Evolutionary conservation across 2,329 filamentous ascomycete genomes (phyloP).

Genomic region (Stemphylium lycopersici): DNA sequence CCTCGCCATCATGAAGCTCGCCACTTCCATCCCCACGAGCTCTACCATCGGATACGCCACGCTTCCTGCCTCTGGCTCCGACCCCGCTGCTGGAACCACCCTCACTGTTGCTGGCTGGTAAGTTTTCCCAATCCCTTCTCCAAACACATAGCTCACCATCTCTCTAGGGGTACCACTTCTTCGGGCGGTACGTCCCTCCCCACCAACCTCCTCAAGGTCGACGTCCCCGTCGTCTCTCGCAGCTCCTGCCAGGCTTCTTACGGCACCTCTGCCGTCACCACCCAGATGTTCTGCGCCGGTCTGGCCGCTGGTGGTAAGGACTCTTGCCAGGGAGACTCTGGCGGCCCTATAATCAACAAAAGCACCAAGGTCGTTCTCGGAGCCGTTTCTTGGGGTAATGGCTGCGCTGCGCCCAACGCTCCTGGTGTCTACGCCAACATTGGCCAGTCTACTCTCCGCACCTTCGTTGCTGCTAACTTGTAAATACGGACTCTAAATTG

Average conservation of each 20-base stretch:
- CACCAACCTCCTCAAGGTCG: constrained; percentile 31
- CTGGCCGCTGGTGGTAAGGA: constrained; percentile 32
- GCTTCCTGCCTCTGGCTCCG: constrained; percentile 28
- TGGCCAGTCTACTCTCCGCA: background rate
- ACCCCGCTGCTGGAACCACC: constrained; percentile 29
- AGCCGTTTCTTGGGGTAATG: constrained; percentile 14
- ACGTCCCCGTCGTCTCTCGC: constrained; percentile 34
- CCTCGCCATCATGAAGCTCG: constrained; percentile 34
- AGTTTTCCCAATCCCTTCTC: too few relatives aligned
- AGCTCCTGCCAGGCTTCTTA: constrained; percentile 29
- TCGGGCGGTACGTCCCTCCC: constrained; percentile 17
- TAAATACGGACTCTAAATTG: too few relatives aligned
- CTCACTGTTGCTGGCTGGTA: constrained; percentile 30
- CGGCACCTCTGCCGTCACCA: constrained; percentile 25
- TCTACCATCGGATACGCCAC: constrained; percentile 29
- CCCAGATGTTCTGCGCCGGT: constrained; percentile 38
- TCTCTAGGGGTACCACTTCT: constrained; percentile 21
- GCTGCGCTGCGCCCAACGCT: constrained; percentile 27
- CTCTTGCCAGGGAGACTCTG: constrained; percentile 42
- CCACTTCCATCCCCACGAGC: constrained; percentile 29
- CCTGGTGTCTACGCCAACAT: constrained; percentile 37
- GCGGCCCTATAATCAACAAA: constrained; percentile 31
- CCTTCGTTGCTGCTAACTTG: too few relatives aligned
- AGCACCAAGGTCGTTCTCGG: constrained; percentile 7
- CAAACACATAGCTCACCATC: too few relatives aligned